These are phyloP conservation scores for Haberlea rhodopensis DNA, from an alignment of 257 asterid species.

Conservation along the genomic window DNA sequence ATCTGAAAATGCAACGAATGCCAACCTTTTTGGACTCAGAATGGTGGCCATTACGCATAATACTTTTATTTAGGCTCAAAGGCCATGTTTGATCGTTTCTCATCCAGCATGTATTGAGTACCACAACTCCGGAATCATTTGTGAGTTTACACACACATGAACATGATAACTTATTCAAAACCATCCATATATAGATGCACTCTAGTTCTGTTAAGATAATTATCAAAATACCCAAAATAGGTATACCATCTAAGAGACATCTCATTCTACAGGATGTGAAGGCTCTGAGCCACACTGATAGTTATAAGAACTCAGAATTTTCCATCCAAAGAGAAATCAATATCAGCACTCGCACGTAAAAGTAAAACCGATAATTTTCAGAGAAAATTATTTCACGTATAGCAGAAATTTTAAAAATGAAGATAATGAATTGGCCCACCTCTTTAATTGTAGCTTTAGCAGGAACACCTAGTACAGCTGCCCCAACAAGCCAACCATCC, in stretches of 20 bases:
- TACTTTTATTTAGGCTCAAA: too few species aligned
- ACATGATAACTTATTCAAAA: not conserved
- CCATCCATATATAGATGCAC: not conserved
- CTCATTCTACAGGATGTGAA: too few species aligned
- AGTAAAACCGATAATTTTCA: too few species aligned
- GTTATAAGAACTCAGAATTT: not conserved
- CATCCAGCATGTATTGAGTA: too few species aligned
- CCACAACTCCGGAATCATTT: not conserved
- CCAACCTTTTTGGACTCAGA: not conserved
- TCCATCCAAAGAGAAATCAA: conserved; percentile 7
- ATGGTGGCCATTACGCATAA: not conserved
- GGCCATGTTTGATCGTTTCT: not conserved
- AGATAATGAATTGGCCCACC: conserved; percentile 47
- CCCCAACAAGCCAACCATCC: conserved; percentile 80
- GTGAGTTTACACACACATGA: not conserved
- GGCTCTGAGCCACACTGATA: not conserved
- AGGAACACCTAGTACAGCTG: conserved; percentile 98
- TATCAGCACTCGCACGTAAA: not conserved
- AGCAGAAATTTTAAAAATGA: not conserved
- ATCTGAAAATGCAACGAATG: not conserved
- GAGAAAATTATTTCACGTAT: not conserved
- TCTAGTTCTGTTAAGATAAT: not conserved
- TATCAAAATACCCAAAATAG: not conserved
- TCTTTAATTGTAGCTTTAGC: conserved; percentile 96
- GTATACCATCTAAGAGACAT: not conserved